Evolutionary conservation across 2,329 filamentous ascomycete genomes (phyloP).

Genomic region (Pseudogymnoascus sp.): DNA sequence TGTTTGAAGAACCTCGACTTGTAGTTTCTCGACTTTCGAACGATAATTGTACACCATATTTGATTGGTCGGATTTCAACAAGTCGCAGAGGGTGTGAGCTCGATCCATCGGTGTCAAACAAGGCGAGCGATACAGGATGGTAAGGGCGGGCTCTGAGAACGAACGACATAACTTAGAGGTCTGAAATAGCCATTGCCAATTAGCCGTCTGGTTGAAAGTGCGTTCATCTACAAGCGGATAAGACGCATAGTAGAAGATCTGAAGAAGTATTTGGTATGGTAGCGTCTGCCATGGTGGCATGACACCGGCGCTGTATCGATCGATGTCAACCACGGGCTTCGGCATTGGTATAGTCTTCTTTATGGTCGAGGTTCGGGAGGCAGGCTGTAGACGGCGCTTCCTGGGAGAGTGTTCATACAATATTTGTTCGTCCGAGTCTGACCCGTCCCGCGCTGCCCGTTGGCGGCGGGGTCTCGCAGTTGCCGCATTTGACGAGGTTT

Average conservation of each 20-base stretch:
- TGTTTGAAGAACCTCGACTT: slow-evolving; percentile 58
- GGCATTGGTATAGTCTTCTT: not conserved
- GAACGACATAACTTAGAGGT: slow-evolving; percentile 55
- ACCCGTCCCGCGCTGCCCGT: not conserved
- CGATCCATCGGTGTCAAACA: slow-evolving; percentile 51
- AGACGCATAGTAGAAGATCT: slow-evolving; percentile 65
- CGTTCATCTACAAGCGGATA: slow-evolving; percentile 47
- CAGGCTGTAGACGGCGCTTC: not conserved
- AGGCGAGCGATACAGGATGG: slow-evolving; percentile 64
- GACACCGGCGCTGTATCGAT: slow-evolving; percentile 23
- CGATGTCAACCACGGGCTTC: not conserved
- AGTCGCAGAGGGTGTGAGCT: slow-evolving; percentile 37
- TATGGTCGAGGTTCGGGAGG: not conserved
- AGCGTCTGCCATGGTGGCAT: slow-evolving; percentile 55
- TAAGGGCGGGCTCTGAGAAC: slow-evolving; percentile 67
- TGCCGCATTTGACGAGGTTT: not conserved
- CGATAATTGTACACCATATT: slow-evolving; percentile 52
- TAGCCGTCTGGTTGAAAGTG: slow-evolving; percentile 38
- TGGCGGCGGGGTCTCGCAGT: not conserved
- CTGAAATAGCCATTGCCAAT: slow-evolving; percentile 58
- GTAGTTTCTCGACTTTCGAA: slow-evolving; percentile 63
- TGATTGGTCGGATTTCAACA: slow-evolving; percentile 6
- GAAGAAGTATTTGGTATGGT: slow-evolving; percentile 62
- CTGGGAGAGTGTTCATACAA: not conserved
- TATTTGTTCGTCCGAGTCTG: slow-evolving; percentile 6